Evolutionary conservation across 2,329 filamentous ascomycete species (phyloP).

Genomic region (Aspergillus pseudotamarii): DNA sequence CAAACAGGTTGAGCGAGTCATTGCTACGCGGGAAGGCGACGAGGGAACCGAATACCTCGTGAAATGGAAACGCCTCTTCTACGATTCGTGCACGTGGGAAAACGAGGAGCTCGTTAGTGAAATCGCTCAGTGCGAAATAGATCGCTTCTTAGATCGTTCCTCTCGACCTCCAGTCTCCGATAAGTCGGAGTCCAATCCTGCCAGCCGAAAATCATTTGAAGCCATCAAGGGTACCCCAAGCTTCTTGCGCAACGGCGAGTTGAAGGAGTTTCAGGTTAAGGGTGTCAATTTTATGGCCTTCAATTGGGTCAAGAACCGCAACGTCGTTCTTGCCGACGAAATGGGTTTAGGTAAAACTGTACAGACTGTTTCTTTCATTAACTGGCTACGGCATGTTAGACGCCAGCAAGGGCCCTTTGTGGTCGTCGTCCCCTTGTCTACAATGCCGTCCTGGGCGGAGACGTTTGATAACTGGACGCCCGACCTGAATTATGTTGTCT

Average conservation of each 20-base stretch:
- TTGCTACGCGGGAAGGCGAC: slow-evolving; percentile 78
- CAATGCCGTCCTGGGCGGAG: slow-evolving; percentile 97
- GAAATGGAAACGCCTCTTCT: slow-evolving; percentile 95
- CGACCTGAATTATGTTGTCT: slow-evolving; percentile 95
- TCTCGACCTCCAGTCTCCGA: slow-evolving; percentile 81
- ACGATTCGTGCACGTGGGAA: slow-evolving; percentile 97
- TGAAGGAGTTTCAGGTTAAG: slow-evolving; percentile 90
- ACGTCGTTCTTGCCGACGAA: slow-evolving; percentile 96
- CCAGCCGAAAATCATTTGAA: slow-evolving; percentile 72
- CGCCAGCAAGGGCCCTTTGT: slow-evolving; percentile 92
- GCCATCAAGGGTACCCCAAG: slow-evolving; percentile 77
- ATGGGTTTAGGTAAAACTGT: slow-evolving; percentile 99
- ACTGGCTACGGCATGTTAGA: slow-evolving; percentile 90
- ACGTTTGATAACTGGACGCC: slow-evolving; percentile 97
- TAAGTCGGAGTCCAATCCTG: slow-evolving; percentile 71
- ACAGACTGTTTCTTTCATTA: slow-evolving; percentile 94
- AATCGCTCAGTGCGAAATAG: slow-evolving; percentile 85
- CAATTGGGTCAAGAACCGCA: slow-evolving; percentile 92
- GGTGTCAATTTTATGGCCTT: slow-evolving; percentile 94
- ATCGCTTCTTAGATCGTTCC: slow-evolving; percentile 83
- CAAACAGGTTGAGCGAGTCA: slow-evolving; percentile 89
- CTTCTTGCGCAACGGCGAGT: slow-evolving; percentile 81
- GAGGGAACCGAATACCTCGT: slow-evolving; percentile 86
- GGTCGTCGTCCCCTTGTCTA: slow-evolving; percentile 94
- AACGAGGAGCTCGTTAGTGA: slow-evolving; percentile 71